These are phyloP conservation scores for Didymella pomorum DNA, from an alignment of 2,329 filamentous ascomycete genomes.

Conservation along the genomic window DNA sequence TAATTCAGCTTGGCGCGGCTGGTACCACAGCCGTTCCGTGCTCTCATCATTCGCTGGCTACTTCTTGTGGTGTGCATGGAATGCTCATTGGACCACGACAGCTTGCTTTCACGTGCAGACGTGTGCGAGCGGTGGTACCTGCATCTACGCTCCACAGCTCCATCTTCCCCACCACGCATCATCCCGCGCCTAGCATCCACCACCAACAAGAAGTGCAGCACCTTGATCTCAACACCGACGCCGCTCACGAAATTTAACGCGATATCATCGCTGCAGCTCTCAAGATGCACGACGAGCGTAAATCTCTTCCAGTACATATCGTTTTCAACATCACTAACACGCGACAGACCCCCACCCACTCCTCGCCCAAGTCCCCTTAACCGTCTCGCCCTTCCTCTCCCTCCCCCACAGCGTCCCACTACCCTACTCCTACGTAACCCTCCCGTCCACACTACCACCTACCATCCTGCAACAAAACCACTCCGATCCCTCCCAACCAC, in stretches of 20 bases:
- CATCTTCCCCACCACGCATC: constrained; percentile 19
- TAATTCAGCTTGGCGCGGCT: constrained; percentile 21
- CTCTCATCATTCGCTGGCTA: background rate
- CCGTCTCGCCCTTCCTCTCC: constrained; percentile 91
- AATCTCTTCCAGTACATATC: background rate
- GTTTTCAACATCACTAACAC: constrained; percentile 14
- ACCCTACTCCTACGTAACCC: constrained; percentile 91
- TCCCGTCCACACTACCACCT: constrained; percentile 85
- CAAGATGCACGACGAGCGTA: constrained; percentile 21
- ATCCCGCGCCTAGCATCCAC: constrained; percentile 16
- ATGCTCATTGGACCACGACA: background rate
- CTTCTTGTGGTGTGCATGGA: background rate
- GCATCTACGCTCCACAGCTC: constrained; percentile 23
- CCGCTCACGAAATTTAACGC: background rate
- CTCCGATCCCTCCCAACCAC: constrained; percentile 63
- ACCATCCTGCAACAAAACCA: constrained; percentile 64
- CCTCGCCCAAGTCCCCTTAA: constrained; percentile 89
- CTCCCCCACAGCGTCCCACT: constrained; percentile 89
- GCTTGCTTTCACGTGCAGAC: constrained; percentile 10
- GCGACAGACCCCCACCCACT: constrained; percentile 74
- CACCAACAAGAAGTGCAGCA: background rate
- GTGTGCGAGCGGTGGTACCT: constrained; percentile 23
- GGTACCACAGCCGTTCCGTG: constrained; percentile 6
- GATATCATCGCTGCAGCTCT: background rate
- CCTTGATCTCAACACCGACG: background rate